phyloP scores from a whole-genome alignment of 768 basidiomycete species.

The Boletus eberwhitei region DNA sequence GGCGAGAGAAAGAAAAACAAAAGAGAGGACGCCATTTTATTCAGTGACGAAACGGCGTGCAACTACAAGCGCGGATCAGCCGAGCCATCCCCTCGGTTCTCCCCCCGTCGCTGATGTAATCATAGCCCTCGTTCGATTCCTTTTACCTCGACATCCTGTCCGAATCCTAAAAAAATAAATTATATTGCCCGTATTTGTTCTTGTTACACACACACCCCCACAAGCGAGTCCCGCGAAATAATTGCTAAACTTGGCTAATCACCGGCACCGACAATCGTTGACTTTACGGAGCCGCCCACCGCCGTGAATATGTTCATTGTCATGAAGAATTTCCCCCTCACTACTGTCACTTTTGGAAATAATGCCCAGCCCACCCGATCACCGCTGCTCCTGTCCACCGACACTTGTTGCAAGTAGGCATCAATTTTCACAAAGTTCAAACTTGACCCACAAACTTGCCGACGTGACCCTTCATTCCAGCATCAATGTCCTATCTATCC shows the following conservation, averaged over 20 bases:
- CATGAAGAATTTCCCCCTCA: not conserved
- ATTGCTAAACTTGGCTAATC: too few relatives aligned
- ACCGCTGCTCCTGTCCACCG: too few relatives aligned
- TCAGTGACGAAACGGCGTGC: too few relatives aligned
- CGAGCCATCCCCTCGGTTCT: slow-evolving; percentile 12
- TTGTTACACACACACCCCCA: too few relatives aligned
- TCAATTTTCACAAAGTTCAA: not conserved
- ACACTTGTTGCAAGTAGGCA: too few relatives aligned
- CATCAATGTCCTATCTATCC: slow-evolving; percentile 5
- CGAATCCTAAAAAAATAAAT: too few relatives aligned
- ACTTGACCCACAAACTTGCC: not conserved
- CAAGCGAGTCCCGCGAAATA: too few relatives aligned
- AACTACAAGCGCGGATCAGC: slow-evolving; percentile 14
- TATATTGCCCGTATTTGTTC: too few relatives aligned
- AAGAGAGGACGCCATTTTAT: slow-evolving; percentile 22
- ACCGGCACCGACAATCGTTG: slow-evolving; percentile 7
- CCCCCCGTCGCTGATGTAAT: slow-evolving; percentile 16
- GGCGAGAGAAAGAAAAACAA: not conserved
- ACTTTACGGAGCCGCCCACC: slow-evolving; percentile 8
- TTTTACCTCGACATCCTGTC: not conserved
- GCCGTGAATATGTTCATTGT: not conserved
- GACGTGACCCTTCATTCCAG: slow-evolving; percentile 16
- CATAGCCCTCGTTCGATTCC: not conserved
- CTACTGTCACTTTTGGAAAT: not conserved
- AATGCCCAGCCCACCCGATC: too few relatives aligned